Percentiles rank a stretch among this genome's conserved stretches.
Conservation (phyloP, 2,329 filamentous ascomycete genomes). For the Aspergillus ochraceus region DNA sequence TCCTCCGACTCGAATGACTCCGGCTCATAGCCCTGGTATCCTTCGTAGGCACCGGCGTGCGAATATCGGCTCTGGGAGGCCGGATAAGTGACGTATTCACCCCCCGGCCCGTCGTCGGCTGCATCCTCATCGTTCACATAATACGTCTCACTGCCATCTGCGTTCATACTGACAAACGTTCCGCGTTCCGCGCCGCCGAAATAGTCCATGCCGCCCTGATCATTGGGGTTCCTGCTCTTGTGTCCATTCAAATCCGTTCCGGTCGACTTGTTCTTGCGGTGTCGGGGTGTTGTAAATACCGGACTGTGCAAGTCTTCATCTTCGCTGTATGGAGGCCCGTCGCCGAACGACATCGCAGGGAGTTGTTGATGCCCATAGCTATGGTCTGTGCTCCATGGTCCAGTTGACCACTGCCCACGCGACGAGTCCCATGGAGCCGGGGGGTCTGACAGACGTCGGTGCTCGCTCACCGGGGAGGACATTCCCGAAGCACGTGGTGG, state of each 20-base stretch:
- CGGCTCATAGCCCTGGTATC: constrained; percentile 35
- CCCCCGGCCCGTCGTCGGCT: constrained; percentile 66
- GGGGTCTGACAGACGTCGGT: constrained; percentile 76
- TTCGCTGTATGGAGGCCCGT: constrained; percentile 91
- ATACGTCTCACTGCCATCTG: constrained; percentile 72
- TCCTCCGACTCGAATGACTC: constrained; percentile 43
- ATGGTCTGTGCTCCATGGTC: constrained; percentile 48
- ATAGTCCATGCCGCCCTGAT: constrained; percentile 34
- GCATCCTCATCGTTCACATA: constrained; percentile 69
- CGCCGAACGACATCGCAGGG: constrained; percentile 78
- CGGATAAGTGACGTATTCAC: constrained; percentile 79
- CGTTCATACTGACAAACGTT: constrained; percentile 66
- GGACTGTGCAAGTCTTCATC: constrained; percentile 94
- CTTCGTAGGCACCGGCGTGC: constrained; percentile 43
- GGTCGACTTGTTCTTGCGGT: constrained; percentile 80
- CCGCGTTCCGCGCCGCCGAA: constrained; percentile 61
- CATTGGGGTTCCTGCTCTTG: constrained; percentile 50
- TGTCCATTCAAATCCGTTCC: constrained; percentile 39
- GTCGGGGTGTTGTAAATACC: constrained; percentile 76
- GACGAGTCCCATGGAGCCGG: constrained; percentile 72
- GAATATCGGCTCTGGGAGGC: constrained; percentile 63
- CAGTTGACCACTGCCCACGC: constrained; percentile 56
- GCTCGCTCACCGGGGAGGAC: constrained; percentile 82
- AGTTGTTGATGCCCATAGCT: constrained; percentile 68
- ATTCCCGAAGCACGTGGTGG: constrained; percentile 70